Percentiles rank a stretch among this genome's conserved stretches.
These are phyloP conservation scores for Populus tomentosa DNA, from an alignment of 441 rosid genomes.

Conservation along the genomic window DNA sequence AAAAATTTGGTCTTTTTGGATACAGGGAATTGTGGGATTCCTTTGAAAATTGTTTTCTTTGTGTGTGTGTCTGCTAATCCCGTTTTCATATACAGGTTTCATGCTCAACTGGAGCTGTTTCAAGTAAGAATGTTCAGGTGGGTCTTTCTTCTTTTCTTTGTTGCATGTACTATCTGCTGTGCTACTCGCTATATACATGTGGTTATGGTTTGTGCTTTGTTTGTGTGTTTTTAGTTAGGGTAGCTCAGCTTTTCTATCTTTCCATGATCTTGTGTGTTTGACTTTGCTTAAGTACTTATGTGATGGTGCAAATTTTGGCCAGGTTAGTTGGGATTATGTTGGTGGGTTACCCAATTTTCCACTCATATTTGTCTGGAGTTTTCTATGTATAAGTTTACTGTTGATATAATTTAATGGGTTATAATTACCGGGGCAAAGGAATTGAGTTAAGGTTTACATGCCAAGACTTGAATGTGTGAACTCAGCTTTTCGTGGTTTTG, in stretches of 20 bases:
- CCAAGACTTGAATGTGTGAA: background rate
- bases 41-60: slow-evolving; percentile 7
- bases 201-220: background rate
- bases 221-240: background rate
- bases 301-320: slow-evolving; percentile 7
- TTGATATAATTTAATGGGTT: slow-evolving; percentile 7
- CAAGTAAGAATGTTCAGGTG: slow-evolving; percentile 21
- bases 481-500: background rate
- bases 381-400: slow-evolving; percentile 4
- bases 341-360: slow-evolving; percentile 15
- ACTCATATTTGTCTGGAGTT: slow-evolving; percentile 4
- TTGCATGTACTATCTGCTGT: background rate
- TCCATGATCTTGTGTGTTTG: slow-evolving; percentile 15
- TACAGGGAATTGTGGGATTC: background rate
- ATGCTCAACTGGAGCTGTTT: slow-evolving; percentile 2
- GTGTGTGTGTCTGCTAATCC: slow-evolving; percentile 19
- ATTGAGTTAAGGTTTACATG: too few species aligned
- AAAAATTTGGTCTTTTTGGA: background rate
- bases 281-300: slow-evolving; percentile 9
- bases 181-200: background rate
- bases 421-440: background rate
- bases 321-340: slow-evolving; percentile 12
- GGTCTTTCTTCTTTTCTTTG: slow-evolving; percentile 4
- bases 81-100: slow-evolving; percentile 15
- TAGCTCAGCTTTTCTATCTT: background rate